These are phyloP conservation scores for Auriculariales sp. DNA, from an alignment of 768 basidiomycete genomes.

Conservation along the genomic window DNA sequence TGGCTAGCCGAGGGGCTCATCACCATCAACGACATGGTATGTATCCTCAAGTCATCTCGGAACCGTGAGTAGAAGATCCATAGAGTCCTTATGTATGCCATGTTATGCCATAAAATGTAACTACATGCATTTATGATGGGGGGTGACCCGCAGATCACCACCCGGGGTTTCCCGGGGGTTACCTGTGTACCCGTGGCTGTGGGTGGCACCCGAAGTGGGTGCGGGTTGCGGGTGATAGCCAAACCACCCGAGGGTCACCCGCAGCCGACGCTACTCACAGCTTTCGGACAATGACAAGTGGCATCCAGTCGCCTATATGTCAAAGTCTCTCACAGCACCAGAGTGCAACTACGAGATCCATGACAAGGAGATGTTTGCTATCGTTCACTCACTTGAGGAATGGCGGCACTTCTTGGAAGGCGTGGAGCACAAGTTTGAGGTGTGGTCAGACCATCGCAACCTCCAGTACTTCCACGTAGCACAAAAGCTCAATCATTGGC, in stretches of 20 bases:
- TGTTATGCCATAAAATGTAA: background rate
- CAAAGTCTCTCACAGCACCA: too few species aligned
- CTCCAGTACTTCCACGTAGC: too few species aligned
- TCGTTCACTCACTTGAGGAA: too few species aligned
- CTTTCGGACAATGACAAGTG: too few species aligned
- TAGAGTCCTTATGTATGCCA: background rate
- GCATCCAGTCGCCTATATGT: too few species aligned
- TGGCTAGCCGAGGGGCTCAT: slow-evolving; percentile 18
- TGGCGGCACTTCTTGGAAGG: too few species aligned
- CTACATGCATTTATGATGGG: background rate
- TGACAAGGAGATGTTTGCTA: too few species aligned
- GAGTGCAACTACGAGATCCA: too few species aligned
- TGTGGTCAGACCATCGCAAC: too few species aligned
- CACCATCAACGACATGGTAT: slow-evolving; percentile 13
- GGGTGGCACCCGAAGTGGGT: background rate
- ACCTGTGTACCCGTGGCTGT: too few species aligned
- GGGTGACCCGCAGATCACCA: background rate
- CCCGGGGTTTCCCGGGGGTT: background rate
- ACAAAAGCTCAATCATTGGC: too few species aligned
- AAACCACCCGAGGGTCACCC: background rate
- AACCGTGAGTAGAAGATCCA: background rate
- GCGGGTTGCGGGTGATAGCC: background rate
- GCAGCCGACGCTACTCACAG: slow-evolving; percentile 3
- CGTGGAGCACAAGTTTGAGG: too few species aligned
- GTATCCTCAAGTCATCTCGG: background rate